Evolutionary conservation across 495 filamentous ascomycete species (phyloP), one percentile per base, ranked within the genome.

Genomic region (Neurospora cerealis): DNA sequence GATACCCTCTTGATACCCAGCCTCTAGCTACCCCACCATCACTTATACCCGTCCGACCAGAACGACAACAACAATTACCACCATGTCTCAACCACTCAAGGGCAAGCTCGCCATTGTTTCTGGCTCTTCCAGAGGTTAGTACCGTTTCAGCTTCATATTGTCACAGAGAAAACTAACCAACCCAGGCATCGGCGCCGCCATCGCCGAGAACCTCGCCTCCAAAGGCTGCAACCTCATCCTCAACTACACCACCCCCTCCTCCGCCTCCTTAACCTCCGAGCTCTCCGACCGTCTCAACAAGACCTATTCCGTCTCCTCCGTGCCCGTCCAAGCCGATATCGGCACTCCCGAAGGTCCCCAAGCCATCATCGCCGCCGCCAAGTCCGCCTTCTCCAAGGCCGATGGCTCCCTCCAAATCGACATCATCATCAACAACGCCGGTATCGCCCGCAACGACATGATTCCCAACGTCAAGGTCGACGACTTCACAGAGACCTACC

Each of bases 341-440:
- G 81, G 83, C 71, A 78, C 80, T 6, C 72, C 75, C 15, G 75
- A 81, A 8, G 85, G 85, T 5, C 76, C 83, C 3, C 75, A 78
- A 13, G 71, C 76, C 34, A 73, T 88, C 8, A 76, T 88, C 71
- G 75, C 75, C 54, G 69, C 74, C 6, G 75, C 78, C 24, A 77
- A 78, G 38, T 72, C 72, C 17, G 76, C 79, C 44, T 78, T 78
- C 74, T 79, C 80, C 74, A 74, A 82, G 73, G 15, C 72, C 5
- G 69, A 66, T 39, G 73, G 75, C 37, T 73, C 77, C 34, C 88
- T 95, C 81, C 89, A 91, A 74, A 89, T 97, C 81, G 93, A 97
- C 80, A 93, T 97, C 76, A 82, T 97, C 36, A 84, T 97, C 84
- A 96, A 97, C 87, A 97, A 97, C 80, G 94, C 94, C 60, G 94